Conservation (phyloP, 192 early-diverging fungal species). For the Radiomyces spectabilis region DNA sequence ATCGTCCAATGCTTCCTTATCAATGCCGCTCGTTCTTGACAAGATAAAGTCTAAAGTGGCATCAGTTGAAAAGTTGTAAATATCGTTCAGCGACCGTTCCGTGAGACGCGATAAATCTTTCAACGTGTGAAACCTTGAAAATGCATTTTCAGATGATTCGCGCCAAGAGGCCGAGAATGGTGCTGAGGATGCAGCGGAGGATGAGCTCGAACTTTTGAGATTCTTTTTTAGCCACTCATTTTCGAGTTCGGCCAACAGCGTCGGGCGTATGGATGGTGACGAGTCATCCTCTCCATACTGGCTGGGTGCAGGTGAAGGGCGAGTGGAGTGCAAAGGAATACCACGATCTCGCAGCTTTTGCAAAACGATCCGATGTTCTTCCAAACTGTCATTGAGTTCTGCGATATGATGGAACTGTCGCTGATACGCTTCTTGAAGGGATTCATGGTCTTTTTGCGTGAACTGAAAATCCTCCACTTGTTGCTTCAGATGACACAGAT, state of each 20-base stretch:
- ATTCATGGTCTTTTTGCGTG: constrained; percentile 18
- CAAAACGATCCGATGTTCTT: constrained; percentile 32
- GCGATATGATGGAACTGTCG: constrained; percentile 25
- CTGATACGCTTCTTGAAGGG: constrained; percentile 22
- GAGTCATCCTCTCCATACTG: background rate
- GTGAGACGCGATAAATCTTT: too few species aligned
- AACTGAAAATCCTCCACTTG: constrained; percentile 27
- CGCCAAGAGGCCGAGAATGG: background rate
- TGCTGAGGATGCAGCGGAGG: background rate
- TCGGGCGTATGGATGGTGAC: background rate
- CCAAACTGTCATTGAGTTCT: constrained; percentile 23
- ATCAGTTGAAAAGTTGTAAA: background rate
- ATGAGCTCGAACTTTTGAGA: too few species aligned
- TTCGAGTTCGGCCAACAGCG: constrained; percentile 46
- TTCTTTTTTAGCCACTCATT: constrained; percentile 36
- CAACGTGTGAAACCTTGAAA: too few species aligned
- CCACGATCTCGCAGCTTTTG: constrained; percentile 17
- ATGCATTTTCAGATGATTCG: background rate
- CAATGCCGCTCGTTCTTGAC: background rate
- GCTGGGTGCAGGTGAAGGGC: constrained; percentile 15
- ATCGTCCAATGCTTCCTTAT: constrained; percentile 6
- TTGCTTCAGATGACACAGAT: constrained; percentile 23
- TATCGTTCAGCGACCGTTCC: too few species aligned
- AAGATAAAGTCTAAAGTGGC: too few species aligned
- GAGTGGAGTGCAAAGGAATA: constrained; percentile 3